Base-by-base conservation (phyloP, 2,329 filamentous ascomycete genomes). In the Septoria linicola region DNA sequence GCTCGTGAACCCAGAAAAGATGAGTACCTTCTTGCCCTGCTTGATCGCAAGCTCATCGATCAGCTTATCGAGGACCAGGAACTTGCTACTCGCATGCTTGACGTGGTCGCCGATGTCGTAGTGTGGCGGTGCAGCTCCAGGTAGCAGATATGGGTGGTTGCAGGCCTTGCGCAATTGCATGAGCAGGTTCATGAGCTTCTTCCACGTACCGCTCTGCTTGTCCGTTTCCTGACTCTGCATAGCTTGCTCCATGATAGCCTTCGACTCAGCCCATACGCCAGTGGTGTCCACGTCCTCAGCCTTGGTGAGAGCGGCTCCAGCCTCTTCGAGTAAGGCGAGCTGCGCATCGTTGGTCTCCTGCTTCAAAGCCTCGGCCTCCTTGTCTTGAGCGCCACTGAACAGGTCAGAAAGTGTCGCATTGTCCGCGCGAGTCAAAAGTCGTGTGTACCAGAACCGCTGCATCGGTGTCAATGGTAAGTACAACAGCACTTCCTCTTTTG, bases 371-470 rank as follows among this genome's bases (percentile, higher is more conserved):
- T 70, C 58, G 45, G 73, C 53, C 60, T 73, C 72, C 58, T 79
- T 78, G 17, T 59, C 61, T 54, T 75, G 76, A 0, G 71, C 70
- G 14, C 72, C 70, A 31, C 71, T 68, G 56, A 82, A 82, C 0
- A 82, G 59, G 13, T 80, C 76, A 27, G 79, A 72, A 0, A 82
- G 65, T 37, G 80, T 70, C 1, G 68, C 70, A 41, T 77, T 71
- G 34, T 80, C 77, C 0, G 76, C 71, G 13, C 76, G 76, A 0
- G 80, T 83, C 8, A 84, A 70, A 4, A 83, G 72, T 20, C 77
- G 70, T 3, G 74, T 75, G 47, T 84, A 84, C 76, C 79, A 82
- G 32, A 78, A 77, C 1, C 76, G 68, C 57, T 84, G 81, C 69
- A 82, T 75, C 0, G 79, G 77, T 0, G 79, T 80, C 0, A 84